phyloP scores from a whole-genome alignment of 495 filamentous ascomycete species.

The Annulohypoxylon maeteangense region DNA sequence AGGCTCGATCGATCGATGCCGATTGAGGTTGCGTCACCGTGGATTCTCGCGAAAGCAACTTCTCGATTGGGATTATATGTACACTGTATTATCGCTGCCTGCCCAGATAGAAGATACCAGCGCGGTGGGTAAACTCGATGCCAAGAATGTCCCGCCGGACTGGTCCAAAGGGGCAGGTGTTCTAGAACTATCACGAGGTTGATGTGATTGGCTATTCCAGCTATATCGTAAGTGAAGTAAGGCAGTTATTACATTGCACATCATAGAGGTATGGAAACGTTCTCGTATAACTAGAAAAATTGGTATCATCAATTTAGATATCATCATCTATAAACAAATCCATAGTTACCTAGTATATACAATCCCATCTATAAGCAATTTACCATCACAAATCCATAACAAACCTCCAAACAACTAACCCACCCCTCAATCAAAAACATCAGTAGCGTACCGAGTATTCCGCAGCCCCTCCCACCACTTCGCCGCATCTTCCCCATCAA shows the following conservation, averaged over 20 bases:
- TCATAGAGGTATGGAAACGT: no score
- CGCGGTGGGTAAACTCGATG: constrained; percentile 23
- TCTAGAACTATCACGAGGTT: constrained; percentile 2
- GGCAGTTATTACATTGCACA: no score
- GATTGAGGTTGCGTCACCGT: constrained; percentile 19
- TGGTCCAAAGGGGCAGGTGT: constrained; percentile 32
- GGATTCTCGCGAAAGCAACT: constrained; percentile 18
- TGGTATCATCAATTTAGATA: no score
- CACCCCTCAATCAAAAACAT: constrained; percentile 68
- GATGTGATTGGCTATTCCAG: constrained; percentile 14
- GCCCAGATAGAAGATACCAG: neutral
- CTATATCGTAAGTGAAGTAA: no score
- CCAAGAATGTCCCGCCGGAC: constrained; percentile 23
- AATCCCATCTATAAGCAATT: constrained; percentile 12
- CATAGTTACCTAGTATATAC: neutral
- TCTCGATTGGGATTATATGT: constrained; percentile 22
- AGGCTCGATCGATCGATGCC: constrained; percentile 5
- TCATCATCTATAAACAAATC: neutral
- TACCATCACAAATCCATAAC: neutral
- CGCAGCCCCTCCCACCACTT: constrained; percentile 67
- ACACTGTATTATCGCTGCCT: constrained; percentile 10
- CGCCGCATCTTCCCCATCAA: constrained; percentile 52
- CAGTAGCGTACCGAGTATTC: constrained; percentile 72
- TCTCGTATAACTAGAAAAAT: no score
- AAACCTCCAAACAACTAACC: neutral